Conservation (phyloP, 2,329 filamentous ascomycete genomes). For the Colletotrichum spaethianum region DNA sequence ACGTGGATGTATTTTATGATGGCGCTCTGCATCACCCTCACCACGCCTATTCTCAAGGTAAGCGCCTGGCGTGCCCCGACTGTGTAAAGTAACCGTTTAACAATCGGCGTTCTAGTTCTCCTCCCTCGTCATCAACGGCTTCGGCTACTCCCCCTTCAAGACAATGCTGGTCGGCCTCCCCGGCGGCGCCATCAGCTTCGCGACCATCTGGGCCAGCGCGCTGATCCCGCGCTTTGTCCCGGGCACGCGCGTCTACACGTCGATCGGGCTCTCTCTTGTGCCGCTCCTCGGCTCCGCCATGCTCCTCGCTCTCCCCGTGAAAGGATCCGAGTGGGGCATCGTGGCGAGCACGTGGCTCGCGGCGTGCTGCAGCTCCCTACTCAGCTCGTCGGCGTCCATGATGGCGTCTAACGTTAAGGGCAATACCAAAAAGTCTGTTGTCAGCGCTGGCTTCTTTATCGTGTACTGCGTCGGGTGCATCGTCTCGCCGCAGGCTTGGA, state of each 20-base stretch:
- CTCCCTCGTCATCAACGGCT: slow-evolving; percentile 41
- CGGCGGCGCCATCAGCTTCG: slow-evolving; percentile 26
- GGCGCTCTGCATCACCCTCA: slow-evolving; percentile 44
- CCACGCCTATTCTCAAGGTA: slow-evolving; percentile 45
- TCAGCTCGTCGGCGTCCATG: slow-evolving; percentile 43
- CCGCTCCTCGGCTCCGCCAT: slow-evolving; percentile 36
- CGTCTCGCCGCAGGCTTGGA: slow-evolving; percentile 45
- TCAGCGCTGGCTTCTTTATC: slow-evolving; percentile 47
- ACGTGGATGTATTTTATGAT: slow-evolving; percentile 43
- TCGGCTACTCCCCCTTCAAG: slow-evolving; percentile 37
- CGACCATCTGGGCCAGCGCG: slow-evolving; percentile 39
- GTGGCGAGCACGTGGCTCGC: slow-evolving; percentile 47
- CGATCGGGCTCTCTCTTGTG: slow-evolving; percentile 8
- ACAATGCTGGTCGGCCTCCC: slow-evolving; percentile 41
- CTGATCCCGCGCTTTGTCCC: slow-evolving; percentile 43
- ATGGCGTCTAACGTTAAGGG: slow-evolving; percentile 49
- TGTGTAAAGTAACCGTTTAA: neutral
- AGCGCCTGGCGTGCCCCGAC: no score
- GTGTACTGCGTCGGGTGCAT: slow-evolving; percentile 47
- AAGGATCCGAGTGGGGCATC: slow-evolving; percentile 44
- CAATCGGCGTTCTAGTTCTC: slow-evolving; percentile 22
- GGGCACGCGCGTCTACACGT: slow-evolving; percentile 46
- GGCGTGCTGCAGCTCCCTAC: slow-evolving; percentile 34
- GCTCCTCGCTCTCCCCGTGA: slow-evolving; percentile 41
- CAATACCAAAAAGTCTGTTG: slow-evolving; percentile 48